phyloP scores from a whole-genome alignment of 2,329 filamentous ascomycete species.

The Tricladium varicosporioides region DNA sequence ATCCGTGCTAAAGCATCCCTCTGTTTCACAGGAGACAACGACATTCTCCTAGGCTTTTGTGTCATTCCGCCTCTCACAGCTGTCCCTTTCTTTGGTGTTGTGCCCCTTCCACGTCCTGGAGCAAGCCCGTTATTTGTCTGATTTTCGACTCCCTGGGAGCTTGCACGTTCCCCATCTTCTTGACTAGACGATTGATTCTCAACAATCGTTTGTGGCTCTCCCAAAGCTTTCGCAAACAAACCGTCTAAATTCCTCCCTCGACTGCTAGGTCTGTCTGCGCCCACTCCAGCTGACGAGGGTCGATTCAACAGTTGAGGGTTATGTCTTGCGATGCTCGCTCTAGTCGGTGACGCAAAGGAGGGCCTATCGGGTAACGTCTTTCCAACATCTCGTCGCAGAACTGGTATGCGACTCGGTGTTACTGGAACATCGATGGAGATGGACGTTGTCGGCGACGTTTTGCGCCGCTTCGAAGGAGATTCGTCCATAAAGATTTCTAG shows the following conservation, averaged over 20 bases:
- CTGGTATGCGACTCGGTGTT: slow-evolving; percentile 35
- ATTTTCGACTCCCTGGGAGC: slow-evolving; percentile 6
- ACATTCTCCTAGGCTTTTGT: slow-evolving; percentile 30
- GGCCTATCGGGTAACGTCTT: slow-evolving; percentile 40
- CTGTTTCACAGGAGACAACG: slow-evolving; percentile 27
- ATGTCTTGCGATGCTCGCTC: slow-evolving; percentile 59
- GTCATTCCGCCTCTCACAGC: slow-evolving; percentile 23
- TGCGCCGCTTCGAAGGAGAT: slow-evolving; percentile 62
- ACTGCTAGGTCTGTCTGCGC: slow-evolving; percentile 35
- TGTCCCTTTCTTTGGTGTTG: slow-evolving; percentile 13
- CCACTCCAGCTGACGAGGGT: slow-evolving; percentile 33
- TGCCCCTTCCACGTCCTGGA: not conserved
- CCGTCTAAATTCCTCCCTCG: slow-evolving; percentile 33
- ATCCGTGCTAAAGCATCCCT: slow-evolving; percentile 4
- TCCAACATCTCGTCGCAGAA: slow-evolving; percentile 22
- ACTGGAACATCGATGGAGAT: slow-evolving; percentile 41
- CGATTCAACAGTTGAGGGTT: slow-evolving; percentile 57
- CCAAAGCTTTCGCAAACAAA: slow-evolving; percentile 27
- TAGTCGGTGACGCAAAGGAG: slow-evolving; percentile 67
- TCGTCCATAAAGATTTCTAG: slow-evolving; percentile 45
- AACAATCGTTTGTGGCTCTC: slow-evolving; percentile 5
- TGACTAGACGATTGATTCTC: not conserved
- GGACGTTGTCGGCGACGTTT: slow-evolving; percentile 55
- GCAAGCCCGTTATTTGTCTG: too few species aligned
- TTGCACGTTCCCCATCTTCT: slow-evolving; percentile 9